Evolutionary conservation across 805 yeast species (phyloP).

Genomic region (Metschnikowia arizonensis): DNA sequence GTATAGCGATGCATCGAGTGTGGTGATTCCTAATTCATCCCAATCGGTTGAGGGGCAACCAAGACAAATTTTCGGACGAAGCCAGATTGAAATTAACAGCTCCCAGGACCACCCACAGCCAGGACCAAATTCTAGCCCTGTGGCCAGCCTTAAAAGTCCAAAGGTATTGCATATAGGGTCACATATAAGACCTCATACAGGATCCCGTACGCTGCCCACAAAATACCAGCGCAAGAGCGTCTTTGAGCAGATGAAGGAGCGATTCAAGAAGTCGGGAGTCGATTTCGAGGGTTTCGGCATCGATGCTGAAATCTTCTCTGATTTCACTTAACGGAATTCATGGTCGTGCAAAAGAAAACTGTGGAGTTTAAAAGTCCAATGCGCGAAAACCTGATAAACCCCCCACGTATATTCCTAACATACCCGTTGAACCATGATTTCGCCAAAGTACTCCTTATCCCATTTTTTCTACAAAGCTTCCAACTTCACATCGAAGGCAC

Average conservation of each 20-base stretch:
- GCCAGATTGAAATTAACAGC: not conserved
- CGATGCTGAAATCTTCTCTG: not conserved
- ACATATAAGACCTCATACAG: not conserved
- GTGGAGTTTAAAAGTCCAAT: not conserved
- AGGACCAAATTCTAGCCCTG: not conserved
- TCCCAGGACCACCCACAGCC: not conserved
- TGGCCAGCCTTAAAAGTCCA: not conserved
- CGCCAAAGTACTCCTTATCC: constrained; percentile 40
- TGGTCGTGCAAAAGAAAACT: not conserved
- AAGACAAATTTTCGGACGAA: not conserved
- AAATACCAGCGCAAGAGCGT: not conserved
- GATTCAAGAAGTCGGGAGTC: constrained; percentile 6
- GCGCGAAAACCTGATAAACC: not conserved
- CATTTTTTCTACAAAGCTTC: constrained; percentile 28
- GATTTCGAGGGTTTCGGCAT: constrained; percentile 10
- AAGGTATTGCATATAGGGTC: not conserved
- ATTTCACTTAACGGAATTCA: not conserved
- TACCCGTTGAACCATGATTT: constrained; percentile 26
- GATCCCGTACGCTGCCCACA: not conserved
- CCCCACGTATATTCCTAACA: not conserved
- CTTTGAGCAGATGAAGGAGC: constrained; percentile 7
- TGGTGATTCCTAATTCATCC: constrained; percentile 10
- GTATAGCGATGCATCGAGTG: constrained; percentile 1
- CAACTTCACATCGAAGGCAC: constrained; percentile 22
- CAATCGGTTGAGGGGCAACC: constrained; percentile 2